Evolutionary conservation across 257 asterid species (phyloP).

Genomic region (Cordia subcordata): DNA sequence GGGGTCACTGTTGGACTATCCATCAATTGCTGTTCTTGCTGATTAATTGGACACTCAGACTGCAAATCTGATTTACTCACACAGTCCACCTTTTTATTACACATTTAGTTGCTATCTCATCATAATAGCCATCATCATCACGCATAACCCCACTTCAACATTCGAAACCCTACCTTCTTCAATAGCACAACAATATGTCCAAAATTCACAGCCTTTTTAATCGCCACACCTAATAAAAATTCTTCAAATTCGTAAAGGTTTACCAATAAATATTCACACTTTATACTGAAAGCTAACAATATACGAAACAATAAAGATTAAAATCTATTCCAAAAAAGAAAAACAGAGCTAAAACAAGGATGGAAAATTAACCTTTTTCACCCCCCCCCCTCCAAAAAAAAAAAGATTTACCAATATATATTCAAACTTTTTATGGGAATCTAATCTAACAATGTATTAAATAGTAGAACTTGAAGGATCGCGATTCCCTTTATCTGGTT

Average conservation of each 20-base stretch:
- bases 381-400: too few species aligned
- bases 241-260: neutral
- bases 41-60: constrained; percentile 24
- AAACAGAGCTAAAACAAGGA: too few species aligned
- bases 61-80: constrained; percentile 22
- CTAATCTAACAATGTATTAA: too few species aligned
- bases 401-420: too few species aligned
- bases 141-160: constrained; percentile 1
- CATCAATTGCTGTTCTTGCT: constrained; percentile 38
- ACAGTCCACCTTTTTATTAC: constrained; percentile 24
- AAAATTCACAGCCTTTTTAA: neutral
- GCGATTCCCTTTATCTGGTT: neutral
- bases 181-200: neutral
- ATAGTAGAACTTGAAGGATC: neutral
- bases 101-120: constrained; percentile 19
- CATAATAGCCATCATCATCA: constrained; percentile 12
- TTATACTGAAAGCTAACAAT: neutral
- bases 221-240: neutral
- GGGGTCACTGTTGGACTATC: constrained; percentile 54
- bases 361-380: too few species aligned
- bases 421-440: too few species aligned
- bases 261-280: neutral
- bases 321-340: too few species aligned
- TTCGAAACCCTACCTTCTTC: neutral
- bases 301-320: neutral